Conservation (phyloP, 2,329 filamentous ascomycete genomes). For the Tetracladium maxilliforme region DNA sequence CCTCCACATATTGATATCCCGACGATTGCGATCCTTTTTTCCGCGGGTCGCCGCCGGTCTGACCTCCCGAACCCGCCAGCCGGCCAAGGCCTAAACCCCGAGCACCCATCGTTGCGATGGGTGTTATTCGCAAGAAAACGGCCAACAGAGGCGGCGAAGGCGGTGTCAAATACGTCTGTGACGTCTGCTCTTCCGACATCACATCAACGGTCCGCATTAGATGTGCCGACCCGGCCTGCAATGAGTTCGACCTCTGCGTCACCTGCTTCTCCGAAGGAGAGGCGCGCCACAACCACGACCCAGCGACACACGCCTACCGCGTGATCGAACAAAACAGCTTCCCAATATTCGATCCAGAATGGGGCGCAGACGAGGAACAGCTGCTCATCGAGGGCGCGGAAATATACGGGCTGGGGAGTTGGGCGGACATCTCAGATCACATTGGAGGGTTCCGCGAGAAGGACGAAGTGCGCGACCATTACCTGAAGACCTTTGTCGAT, state of each 20-base stretch:
- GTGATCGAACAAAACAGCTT: constrained; percentile 99
- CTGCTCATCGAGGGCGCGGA: constrained; percentile 85
- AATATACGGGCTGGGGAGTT: constrained; percentile 90
- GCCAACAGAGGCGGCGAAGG: constrained; percentile 73
- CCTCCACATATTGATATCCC: too few species aligned
- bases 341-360: constrained; percentile 86
- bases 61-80: too few species aligned
- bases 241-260: constrained; percentile 94
- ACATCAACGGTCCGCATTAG: constrained; percentile 94
- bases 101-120: constrained; percentile 40
- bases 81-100: too few species aligned
- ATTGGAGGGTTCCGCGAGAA: constrained; percentile 91
- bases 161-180: constrained; percentile 91
- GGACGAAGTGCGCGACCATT: constrained; percentile 92
- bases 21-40: too few species aligned
- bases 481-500: constrained; percentile 74
- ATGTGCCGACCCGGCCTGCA: constrained; percentile 71
- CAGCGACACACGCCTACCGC: constrained; percentile 71
- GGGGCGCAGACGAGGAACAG: constrained; percentile 96
- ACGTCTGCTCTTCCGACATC: constrained; percentile 91
- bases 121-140: constrained; percentile 92
- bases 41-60: too few species aligned
- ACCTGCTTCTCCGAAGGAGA: constrained; percentile 81
- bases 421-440: constrained; percentile 96
- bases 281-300: constrained; percentile 70